Percentiles rank a stretch among this genome's conserved stretches.
Evolutionary conservation across 2,329 filamentous ascomycete species (phyloP).

Genomic region (Colletotrichum higginsianum): DNA sequence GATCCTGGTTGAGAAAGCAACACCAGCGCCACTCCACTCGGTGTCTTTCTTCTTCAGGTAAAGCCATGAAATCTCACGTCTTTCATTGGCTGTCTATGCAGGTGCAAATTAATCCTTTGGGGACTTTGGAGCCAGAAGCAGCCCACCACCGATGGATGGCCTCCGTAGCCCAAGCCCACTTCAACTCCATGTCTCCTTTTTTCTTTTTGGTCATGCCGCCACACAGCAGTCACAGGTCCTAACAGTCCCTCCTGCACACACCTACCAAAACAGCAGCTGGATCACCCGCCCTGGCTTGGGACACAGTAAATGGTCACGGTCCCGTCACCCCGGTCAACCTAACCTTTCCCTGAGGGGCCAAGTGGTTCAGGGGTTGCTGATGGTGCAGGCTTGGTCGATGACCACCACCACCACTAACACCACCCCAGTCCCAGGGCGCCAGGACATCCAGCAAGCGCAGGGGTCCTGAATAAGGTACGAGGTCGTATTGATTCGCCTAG

Average conservation of each 20-base stretch:
- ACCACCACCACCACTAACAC: constrained; percentile 14
- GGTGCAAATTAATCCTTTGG: constrained; percentile 31
- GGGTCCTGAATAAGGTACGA: constrained; percentile 42
- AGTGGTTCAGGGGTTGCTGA: constrained; percentile 31
- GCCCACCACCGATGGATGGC: neutral
- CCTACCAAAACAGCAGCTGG: neutral
- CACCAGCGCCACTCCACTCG: constrained; percentile 34
- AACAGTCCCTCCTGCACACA: neutral
- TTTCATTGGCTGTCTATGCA: constrained; percentile 25
- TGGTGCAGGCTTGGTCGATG: constrained; percentile 37
- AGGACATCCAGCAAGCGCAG: constrained; percentile 30
- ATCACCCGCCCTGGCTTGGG: neutral
- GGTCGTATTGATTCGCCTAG: constrained; percentile 41
- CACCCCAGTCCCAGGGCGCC: neutral
- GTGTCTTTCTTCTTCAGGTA: constrained; percentile 36
- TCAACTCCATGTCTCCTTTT: constrained; percentile 1
- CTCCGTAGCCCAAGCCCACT: constrained; percentile 9
- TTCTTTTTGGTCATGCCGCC: constrained; percentile 18
- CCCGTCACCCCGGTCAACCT: constrained; percentile 20
- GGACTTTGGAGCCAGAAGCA: constrained; percentile 19
- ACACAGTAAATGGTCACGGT: constrained; percentile 17
- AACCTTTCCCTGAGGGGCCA: constrained; percentile 15
- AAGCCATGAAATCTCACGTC: constrained; percentile 11
- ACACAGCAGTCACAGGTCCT: constrained; percentile 3
- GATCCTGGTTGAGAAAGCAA: constrained; percentile 29